These are phyloP conservation scores for Geoglossum glabrum DNA, from an alignment of 495 filamentous ascomycete genomes.

Conservation along the genomic window DNA sequence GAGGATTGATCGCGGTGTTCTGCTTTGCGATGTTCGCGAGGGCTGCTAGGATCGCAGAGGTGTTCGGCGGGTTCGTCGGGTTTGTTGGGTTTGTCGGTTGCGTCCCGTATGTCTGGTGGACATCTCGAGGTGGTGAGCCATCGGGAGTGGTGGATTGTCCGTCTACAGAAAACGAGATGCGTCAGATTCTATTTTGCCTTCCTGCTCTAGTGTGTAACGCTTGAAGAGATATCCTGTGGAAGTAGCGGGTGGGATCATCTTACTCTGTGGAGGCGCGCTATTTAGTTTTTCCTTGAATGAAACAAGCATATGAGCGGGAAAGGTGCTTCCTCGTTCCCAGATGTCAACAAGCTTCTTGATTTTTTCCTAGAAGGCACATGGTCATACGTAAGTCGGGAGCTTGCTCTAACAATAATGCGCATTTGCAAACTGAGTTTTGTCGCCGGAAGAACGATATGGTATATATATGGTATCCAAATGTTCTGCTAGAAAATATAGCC, in stretches of 20 bases:
- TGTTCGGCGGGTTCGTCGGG: constrained; percentile 34
- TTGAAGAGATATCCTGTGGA: constrained; percentile 7
- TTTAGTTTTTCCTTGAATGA: constrained; percentile 74
- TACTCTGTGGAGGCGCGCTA: constrained; percentile 38
- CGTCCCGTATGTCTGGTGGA: constrained; percentile 6
- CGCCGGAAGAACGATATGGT: neutral
- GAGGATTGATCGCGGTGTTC: constrained; percentile 33
- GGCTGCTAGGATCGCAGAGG: constrained; percentile 57
- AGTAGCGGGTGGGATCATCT: constrained; percentile 21
- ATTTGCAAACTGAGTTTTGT: neutral
- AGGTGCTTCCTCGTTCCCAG: constrained; percentile 89
- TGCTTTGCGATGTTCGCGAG: constrained; percentile 73
- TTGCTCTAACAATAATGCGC: constrained; percentile 15
- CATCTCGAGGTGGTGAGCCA: constrained; percentile 37
- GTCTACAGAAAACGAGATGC: constrained; percentile 22
- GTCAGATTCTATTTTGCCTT: constrained; percentile 15
- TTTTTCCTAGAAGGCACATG: constrained; percentile 56
- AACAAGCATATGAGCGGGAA: constrained; percentile 61
- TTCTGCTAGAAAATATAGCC: neutral
- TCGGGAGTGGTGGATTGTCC: constrained; percentile 59
- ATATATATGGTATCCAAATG: constrained; percentile 1
- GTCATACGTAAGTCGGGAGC: constrained; percentile 28
- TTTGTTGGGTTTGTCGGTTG: constrained; percentile 26
- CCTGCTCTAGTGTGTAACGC: constrained; percentile 6
- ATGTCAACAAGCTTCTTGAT: constrained; percentile 92